Conservation (phyloP, 441 rosid genomes). For the Lepidium campestre region DNA sequence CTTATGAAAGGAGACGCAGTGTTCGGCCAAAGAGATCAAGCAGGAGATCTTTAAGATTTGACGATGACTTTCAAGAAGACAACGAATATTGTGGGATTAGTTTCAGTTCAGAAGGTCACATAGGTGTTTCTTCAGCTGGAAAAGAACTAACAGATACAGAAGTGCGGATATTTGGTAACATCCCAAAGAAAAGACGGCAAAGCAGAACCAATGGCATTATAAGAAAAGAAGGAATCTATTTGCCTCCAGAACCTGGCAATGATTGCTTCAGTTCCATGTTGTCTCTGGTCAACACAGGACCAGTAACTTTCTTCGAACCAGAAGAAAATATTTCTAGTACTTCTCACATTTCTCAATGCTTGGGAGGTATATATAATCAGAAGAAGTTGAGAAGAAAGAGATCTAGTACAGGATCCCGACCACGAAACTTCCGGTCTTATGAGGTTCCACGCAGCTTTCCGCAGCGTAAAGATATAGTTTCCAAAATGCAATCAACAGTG, state of each 20-base stretch:
- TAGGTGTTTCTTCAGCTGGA: not conserved
- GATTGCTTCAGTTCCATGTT: constrained; percentile 20
- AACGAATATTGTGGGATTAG: not conserved
- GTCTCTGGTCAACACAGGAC: constrained; percentile 1
- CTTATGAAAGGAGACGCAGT: constrained; percentile 21
- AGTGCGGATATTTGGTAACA: not conserved
- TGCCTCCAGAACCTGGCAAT: constrained; percentile 3
- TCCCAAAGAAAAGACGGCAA: not conserved
- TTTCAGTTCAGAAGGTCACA: not conserved
- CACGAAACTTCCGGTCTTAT: constrained; percentile 37
- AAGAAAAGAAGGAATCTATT: constrained; percentile 15
- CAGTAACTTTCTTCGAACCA: constrained; percentile 25
- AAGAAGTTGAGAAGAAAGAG: constrained; percentile 42
- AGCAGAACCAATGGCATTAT: constrained; percentile 38
- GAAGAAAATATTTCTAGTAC: constrained; percentile 14
- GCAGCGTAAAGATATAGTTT: not conserved
- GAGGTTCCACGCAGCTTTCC: constrained; percentile 23
- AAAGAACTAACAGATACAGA: not conserved
- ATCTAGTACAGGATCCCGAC: constrained; percentile 36
- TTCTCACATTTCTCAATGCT: constrained; percentile 18
- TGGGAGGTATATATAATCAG: constrained; percentile 5
- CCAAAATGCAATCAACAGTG: constrained; percentile 26
- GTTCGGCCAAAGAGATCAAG: constrained; percentile 34
- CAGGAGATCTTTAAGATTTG: constrained; percentile 37
- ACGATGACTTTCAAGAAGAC: constrained; percentile 13